Conservation (phyloP, 1,284 basidiomycete species). For the Trichosporon sp. region DNA sequence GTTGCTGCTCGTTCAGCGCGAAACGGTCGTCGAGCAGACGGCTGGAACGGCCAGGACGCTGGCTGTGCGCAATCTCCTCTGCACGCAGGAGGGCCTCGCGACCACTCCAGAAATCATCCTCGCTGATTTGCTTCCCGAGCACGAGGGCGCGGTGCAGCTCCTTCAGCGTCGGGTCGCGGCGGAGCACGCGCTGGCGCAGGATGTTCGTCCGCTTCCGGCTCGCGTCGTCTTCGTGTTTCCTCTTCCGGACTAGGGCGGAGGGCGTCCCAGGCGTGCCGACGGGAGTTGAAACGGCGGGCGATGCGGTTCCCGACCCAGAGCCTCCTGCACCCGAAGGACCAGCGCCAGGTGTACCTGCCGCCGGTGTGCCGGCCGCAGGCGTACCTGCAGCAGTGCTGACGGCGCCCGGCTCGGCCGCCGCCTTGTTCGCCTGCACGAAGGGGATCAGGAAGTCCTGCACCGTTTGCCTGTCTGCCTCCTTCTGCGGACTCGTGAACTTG, state of each 20-base stretch:
- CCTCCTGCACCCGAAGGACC: neutral
- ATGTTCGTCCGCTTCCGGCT: conserved; percentile 58
- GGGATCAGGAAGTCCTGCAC: conserved; percentile 54
- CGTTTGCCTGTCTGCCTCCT: conserved; percentile 43
- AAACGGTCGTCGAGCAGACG: conserved; percentile 82
- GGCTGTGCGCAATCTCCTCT: conserved; percentile 64
- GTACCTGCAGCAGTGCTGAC: conserved; percentile 20
- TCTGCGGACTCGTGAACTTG: conserved; percentile 46
- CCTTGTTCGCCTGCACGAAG: conserved; percentile 50
- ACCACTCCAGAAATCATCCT: conserved; percentile 93
- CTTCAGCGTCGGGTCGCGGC: conserved; percentile 73
- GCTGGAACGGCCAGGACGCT: conserved; percentile 79
- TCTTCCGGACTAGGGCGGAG: conserved; percentile 24
- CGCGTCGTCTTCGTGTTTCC: conserved; percentile 27
- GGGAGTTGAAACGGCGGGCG: conserved; percentile 12
- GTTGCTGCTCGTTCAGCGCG: conserved; percentile 64
- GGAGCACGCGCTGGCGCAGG: conserved; percentile 68
- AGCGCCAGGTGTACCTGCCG: conserved; percentile 20
- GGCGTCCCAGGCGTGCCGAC: conserved; percentile 31
- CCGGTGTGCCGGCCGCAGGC: no score
- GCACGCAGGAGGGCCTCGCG: conserved; percentile 75
- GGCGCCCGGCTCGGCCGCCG: conserved; percentile 24
- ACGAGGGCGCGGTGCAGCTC: conserved; percentile 82
- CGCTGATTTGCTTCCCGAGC: conserved; percentile 77
- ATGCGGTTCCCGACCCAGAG: conserved; percentile 31